Evolutionary conservation across 2,329 filamentous ascomycete genomes (phyloP), one percentile per base, ranked within the genome.

Genomic region (Metarhizium brunneum): DNA sequence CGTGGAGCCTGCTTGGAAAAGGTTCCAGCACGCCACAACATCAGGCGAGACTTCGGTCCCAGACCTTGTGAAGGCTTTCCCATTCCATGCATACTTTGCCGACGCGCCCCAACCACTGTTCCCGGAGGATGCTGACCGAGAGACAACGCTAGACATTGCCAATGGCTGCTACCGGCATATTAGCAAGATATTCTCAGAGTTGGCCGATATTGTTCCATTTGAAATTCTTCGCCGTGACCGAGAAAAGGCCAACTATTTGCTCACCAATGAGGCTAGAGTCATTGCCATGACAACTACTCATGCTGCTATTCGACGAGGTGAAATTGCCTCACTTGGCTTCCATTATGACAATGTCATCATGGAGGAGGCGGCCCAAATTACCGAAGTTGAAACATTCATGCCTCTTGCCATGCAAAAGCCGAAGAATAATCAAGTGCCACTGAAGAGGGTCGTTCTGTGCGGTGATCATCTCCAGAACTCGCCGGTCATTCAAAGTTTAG

Each of bases 241-340:
- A 40, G 94, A 99, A 68, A 96, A 95, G 73, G 88, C 92, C 53
- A 97, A 97, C 69, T 99, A 99, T 66, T 83, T 99, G 6, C 81
- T 99, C 38, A 87, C 91, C 6, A 96, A 91, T 65, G 92, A 97
- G 71, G 95, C 95, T n/a, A 86, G 94, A 40, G 94, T 99, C 59
- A 87, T 99, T 61, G 95, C 94, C 56, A 99, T 99, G 95, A 99
- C 94, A 18, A 95, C 92, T 4, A 99, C 95, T 0, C 94, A 99
- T 70, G 95, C 94, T 4, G 94, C 94, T 1, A 99, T 99, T 81
- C 85, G 91, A 58, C 81, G 92, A 59, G 85, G 90, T 60, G 92
- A 97, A 65, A 97, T 99, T 63, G 87, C 90, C 1, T 80, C 83
- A 16, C 80, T 97, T n/a, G 92, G 92, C 16, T 99, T 99, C 72